Evolutionary conservation across 2,329 filamentous ascomycete species (phyloP), one percentile per base, ranked within the genome.

Genomic region (Arachnomyces sp.): DNA sequence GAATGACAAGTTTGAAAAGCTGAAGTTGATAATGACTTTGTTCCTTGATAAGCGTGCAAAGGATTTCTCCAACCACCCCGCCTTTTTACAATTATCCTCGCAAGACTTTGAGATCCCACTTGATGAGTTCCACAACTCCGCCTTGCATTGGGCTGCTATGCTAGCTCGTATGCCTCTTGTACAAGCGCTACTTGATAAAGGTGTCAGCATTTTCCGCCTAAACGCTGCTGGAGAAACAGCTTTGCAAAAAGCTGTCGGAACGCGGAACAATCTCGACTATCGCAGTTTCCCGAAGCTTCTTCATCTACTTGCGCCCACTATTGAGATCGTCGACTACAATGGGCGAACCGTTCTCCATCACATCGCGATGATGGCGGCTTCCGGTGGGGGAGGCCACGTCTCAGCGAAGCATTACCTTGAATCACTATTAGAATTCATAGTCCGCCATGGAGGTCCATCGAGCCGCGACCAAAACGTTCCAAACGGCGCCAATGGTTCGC

Each of bases 71-170:
- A 80, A 82, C 41, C 82, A 90, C 53, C 83, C 88, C 8, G 82
- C 84, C 30, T 76, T 98, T 30, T 72, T 80, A 35, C 80, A 79
- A 7, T 73, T 95, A 41, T 82, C 79, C 1, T 79, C 85, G 0
- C 70, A 81, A 30, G 90, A 98, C 50, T 75, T 96, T 15, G 92
- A 98, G 55, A 82, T 92, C 59, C 90, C 92, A 2, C 86, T 98
- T 42, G 92, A 98, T 56, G 76, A 82, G 17, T 87, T 87, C 43
- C 87, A 59, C 16, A 70, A 96, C 56, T 96, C 88, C 13, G 89
- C 89, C 2, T 70, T 98, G 31, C 90, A 96, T 57, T 98, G 92
- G 92, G 92, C 92, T 2, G 88, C 92, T 4, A 95, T 92, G 3
- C 72, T 98, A 34, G 88, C 88, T 2, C 82, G 90, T 12, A 82